These are phyloP conservation scores for Cucumis melo DNA, from an alignment of 306 rosid species.

Conservation along the genomic window DNA sequence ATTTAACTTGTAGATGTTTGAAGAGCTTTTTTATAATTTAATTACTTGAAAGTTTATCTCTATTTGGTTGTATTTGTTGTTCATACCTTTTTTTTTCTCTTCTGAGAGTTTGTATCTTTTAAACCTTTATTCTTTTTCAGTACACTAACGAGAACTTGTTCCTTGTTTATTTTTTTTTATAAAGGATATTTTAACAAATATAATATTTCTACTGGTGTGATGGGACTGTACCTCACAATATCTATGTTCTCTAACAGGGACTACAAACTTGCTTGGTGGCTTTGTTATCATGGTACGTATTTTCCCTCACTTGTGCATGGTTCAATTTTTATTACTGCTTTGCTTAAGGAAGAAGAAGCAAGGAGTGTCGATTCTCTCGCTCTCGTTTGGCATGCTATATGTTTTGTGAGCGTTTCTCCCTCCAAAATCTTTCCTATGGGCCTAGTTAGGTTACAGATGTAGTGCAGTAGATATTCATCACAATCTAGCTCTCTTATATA, in stretches of 20 bases:
- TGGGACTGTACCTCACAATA: conserved; percentile 15
- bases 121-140: too few species aligned
- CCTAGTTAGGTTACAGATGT: not conserved
- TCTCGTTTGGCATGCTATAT: not conserved
- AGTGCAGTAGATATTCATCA: not conserved
- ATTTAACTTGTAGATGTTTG: not conserved
- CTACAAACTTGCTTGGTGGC: conserved; percentile 97
- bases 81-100: too few species aligned
- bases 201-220: not conserved
- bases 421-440: not conserved
- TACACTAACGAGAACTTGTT: too few species aligned
- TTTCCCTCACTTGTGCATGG: not conserved
- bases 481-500: not conserved
- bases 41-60: too few species aligned
- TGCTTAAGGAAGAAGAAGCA: not conserved
- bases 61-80: too few species aligned
- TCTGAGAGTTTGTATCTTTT: too few species aligned
- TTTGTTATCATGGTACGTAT: conserved; percentile 65
- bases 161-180: too few species aligned
- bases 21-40: not conserved
- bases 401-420: not conserved
- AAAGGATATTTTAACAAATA: not conserved
- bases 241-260: conserved; percentile 48
- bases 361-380: not conserved
- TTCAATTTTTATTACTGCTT: not conserved